Evolutionary conservation across 2,329 filamentous ascomycete species (phyloP).

Genomic region (Beauveria asiatica): DNA sequence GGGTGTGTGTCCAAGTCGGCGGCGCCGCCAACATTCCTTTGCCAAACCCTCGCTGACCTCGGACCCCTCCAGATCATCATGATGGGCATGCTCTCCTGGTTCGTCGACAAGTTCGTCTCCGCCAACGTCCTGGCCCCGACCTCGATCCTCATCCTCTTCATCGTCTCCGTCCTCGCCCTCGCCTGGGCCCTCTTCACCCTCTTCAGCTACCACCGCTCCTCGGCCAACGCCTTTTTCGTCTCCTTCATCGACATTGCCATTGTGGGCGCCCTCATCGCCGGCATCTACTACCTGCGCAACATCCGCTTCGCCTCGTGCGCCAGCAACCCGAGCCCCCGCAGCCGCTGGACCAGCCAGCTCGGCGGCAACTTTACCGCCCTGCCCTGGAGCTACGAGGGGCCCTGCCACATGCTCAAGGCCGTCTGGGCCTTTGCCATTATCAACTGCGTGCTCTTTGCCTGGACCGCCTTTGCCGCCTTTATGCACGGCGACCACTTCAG

Average conservation of each 20-base stretch:
- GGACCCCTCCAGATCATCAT: conserved; percentile 44
- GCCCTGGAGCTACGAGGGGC: conserved; percentile 56
- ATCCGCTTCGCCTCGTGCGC: conserved; percentile 60
- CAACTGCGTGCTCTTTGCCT: conserved; percentile 71
- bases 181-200: conserved; percentile 58
- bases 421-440: conserved; percentile 86
- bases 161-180: conserved; percentile 53
- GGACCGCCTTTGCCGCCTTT: conserved; percentile 64
- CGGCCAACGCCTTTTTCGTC: conserved; percentile 52
- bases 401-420: conserved; percentile 88
- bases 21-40: too few species aligned
- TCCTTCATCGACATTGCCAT: conserved; percentile 52
- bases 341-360: conserved; percentile 48
- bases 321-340: conserved; percentile 41
- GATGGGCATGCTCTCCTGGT: conserved; percentile 60
- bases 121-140: conserved; percentile 51
- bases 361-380: conserved; percentile 52
- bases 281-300: conserved; percentile 49
- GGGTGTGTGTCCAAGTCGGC: not conserved
- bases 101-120: conserved; percentile 51
- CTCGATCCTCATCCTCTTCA: conserved; percentile 59
- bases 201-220: conserved; percentile 57
- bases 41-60: conserved; percentile 3
- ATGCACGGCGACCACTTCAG: conserved; percentile 46
- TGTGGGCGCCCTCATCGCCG: conserved; percentile 55